Base-by-base conservation (phyloP, 2,329 filamentous ascomycete genomes). In the Aspergillus fijiensis region DNA sequence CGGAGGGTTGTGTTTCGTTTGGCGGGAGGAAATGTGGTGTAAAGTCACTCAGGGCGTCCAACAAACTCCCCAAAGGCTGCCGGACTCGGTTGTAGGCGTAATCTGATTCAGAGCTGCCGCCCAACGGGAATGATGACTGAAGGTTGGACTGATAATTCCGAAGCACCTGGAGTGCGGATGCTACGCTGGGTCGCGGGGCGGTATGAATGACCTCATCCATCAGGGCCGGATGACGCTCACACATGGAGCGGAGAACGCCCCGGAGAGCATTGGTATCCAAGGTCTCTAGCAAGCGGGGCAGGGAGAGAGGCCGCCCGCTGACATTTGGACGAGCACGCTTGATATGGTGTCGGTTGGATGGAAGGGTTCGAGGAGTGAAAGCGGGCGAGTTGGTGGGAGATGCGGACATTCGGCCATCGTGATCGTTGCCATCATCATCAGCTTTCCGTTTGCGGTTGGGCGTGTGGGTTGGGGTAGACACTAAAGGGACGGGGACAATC, bases 21-120 rank as follows among this genome's bases (percentile, higher is more conserved):
- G 95, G 95, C 12, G 95, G 95, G 2, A 99, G 86, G 71, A 96
- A 99, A 75, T 98, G 92, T 4, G 92, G 92, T 0, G 93, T 98
- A 73, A 96, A 99, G 72, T 99, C 95, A 74, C 89, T 89, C 49
- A 99, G 83, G 49, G 95, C 92, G 60, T 97, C 92, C 61, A 97
- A 86, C 25, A 99, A 84, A 60, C 91, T 88, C 27, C 87, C 80
- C 19, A 98, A 83, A 42, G 89, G 86, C 65, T 93, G 89, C 68
- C 89, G 91, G 57, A 98, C 91, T 68, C 95, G 87, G 74, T 97
- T 96, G 76, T 97, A 99, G 54, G 92, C 89, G 78, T 98, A 98
- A 75, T 98, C 94, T 48, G 92, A 92, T 60, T 87, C 91, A 12
- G 89, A 85, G 67, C 92, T 89, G 71, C 92, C 91, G 69, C 96